These are phyloP conservation scores for Physcomitrellopsis africana DNA, from an alignment of 225 moss, liverwort and hornwort species.

Conservation along the genomic window DNA sequence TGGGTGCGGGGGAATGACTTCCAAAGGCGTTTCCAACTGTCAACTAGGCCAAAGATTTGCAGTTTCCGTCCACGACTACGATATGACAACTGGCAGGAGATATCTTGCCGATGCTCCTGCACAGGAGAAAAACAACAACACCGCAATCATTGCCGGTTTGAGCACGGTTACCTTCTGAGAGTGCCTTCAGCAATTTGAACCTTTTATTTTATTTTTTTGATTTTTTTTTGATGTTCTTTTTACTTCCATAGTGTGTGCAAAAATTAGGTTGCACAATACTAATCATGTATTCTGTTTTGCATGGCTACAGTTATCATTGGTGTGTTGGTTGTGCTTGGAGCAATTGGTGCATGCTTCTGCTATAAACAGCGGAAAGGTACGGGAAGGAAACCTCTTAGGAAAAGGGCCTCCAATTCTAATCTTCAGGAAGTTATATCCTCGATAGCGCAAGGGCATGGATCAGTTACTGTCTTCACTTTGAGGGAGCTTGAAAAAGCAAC, in stretches of 20 bases:
- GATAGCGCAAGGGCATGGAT: conserved; percentile 25
- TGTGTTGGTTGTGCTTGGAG: conserved; percentile 17
- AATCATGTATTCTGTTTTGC: background rate
- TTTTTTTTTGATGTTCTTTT: too few species aligned
- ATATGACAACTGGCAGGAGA: background rate
- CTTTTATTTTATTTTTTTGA: background rate
- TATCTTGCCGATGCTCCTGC: conserved; percentile 4
- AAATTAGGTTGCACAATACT: background rate
- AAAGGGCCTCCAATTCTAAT: conserved; percentile 28
- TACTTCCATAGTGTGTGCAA: background rate
- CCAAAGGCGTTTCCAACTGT: conserved; percentile 2
- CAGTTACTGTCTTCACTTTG: conserved; percentile 46
- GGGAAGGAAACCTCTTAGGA: conserved; percentile 14
- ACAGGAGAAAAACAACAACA: background rate
- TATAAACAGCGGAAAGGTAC: background rate
- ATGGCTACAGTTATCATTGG: conserved; percentile 23
- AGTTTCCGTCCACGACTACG: conserved; percentile 12
- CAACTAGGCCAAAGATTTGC: conserved; percentile 31
- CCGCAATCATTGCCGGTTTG: conserved; percentile 32
- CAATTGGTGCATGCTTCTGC: conserved; percentile 22
- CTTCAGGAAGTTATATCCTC: conserved; percentile 32
- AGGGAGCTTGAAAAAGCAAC: conserved; percentile 63
- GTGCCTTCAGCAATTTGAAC: background rate
- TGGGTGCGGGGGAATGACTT: conserved; percentile 25
- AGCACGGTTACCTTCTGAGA: background rate